These are phyloP conservation scores for Lyophyllum decastes DNA, from an alignment of 768 basidiomycete genomes.

Conservation along the genomic window DNA sequence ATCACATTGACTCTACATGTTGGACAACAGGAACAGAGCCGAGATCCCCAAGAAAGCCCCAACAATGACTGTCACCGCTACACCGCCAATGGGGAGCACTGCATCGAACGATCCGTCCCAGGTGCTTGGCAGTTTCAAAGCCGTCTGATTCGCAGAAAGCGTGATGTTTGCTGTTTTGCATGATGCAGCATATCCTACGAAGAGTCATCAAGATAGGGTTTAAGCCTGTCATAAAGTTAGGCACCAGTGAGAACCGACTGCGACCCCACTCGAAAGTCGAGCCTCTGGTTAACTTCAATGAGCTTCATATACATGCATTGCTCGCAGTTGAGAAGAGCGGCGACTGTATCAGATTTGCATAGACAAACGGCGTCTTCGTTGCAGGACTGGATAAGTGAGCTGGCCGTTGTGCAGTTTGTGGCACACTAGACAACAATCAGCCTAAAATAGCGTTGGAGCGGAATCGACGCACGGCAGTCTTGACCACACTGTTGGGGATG, in stretches of 20 bases:
- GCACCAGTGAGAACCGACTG: slow-evolving; percentile 56
- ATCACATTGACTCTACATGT: slow-evolving; percentile 34
- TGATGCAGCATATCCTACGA: slow-evolving; percentile 53
- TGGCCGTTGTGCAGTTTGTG: slow-evolving; percentile 28
- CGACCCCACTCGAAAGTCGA: slow-evolving; percentile 61
- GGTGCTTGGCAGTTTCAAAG: slow-evolving; percentile 44
- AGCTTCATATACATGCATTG: slow-evolving; percentile 66
- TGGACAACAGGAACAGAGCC: slow-evolving; percentile 53
- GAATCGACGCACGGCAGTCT: slow-evolving; percentile 27
- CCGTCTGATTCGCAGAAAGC: slow-evolving; percentile 37
- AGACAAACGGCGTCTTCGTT: slow-evolving; percentile 51
- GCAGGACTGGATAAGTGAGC: slow-evolving; percentile 39
- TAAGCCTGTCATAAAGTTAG: slow-evolving; percentile 16
- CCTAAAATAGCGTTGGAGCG: slow-evolving; percentile 12
- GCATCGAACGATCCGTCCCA: slow-evolving; percentile 66
- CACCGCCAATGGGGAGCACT: slow-evolving; percentile 43
- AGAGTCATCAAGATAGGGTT: slow-evolving; percentile 7
- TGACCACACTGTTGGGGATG: slow-evolving; percentile 34
- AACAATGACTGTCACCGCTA: slow-evolving; percentile 43
- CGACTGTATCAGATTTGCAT: slow-evolving; percentile 46
- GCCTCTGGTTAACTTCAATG: slow-evolving; percentile 47
- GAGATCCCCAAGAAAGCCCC: slow-evolving; percentile 50
- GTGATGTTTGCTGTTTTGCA: slow-evolving; percentile 43
- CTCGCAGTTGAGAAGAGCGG: slow-evolving; percentile 52
- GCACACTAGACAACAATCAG: slow-evolving; percentile 33